Conservation (phyloP, 1,139 yeast species). For the Debaryomyces sp. region DNA sequence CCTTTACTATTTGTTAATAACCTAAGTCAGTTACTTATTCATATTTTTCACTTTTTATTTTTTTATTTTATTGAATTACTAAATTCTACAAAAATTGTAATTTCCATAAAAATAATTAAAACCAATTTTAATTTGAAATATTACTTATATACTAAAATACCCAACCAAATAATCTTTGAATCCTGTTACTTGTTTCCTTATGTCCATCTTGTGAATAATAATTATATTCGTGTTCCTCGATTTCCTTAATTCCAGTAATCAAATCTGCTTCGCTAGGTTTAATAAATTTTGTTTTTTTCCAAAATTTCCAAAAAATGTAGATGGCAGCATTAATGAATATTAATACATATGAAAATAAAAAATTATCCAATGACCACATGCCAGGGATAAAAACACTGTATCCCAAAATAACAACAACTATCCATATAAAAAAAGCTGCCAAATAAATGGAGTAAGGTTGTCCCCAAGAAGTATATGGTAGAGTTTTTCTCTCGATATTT, state of each 20-base stretch:
- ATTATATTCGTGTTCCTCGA: conserved; percentile 47
- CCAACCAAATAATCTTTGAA: too few relatives aligned
- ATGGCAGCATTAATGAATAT: conserved; percentile 34
- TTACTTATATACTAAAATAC: too few relatives aligned
- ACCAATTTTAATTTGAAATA: too few relatives aligned
- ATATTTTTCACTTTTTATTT: too few relatives aligned
- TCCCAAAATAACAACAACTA: conserved; percentile 43
- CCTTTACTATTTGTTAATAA: too few relatives aligned
- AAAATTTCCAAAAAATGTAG: conserved; percentile 36
- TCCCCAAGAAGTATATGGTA: conserved; percentile 35
- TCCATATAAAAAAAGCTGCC: conserved; percentile 32
- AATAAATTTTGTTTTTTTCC: conserved; percentile 32
- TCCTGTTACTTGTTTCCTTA: too few relatives aligned
- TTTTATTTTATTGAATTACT: too few relatives aligned
- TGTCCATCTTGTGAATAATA: conserved; percentile 27
- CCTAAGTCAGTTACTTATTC: too few relatives aligned
- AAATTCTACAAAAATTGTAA: too few relatives aligned
- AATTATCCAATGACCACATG: conserved; percentile 31
- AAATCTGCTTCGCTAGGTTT: conserved; percentile 36
- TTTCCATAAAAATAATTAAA: too few relatives aligned
- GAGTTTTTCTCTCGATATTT: conserved; percentile 29
- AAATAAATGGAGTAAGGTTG: conserved; percentile 34
- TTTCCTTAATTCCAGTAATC: conserved; percentile 38
- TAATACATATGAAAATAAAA: conserved; percentile 47
- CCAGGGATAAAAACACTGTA: conserved; percentile 40